phyloP scores from a whole-genome alignment of 208 protist species.

The Leishmania turanica region DNA sequence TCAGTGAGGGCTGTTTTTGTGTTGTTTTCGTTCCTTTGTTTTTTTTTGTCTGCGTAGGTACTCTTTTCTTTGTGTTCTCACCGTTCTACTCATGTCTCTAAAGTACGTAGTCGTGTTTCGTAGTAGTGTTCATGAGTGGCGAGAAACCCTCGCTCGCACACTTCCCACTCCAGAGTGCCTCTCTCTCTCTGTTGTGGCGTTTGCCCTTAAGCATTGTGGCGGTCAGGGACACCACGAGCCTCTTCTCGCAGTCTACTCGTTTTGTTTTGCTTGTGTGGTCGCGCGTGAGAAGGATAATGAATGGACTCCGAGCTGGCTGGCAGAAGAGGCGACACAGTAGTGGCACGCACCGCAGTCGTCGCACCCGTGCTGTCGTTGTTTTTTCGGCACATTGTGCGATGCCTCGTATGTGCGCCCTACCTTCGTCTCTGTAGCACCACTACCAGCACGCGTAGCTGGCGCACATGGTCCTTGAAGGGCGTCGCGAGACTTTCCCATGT shows the following conservation, averaged over 20 bases:
- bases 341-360: neutral
- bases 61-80: neutral
- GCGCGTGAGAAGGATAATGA: neutral
- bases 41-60: slow-evolving; percentile 3
- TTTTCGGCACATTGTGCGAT: neutral
- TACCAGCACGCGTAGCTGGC: neutral
- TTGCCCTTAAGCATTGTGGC: neutral
- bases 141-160: neutral
- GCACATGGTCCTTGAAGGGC: neutral
- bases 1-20: neutral
- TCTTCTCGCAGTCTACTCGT: neutral
- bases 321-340: neutral
- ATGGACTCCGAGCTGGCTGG: neutral
- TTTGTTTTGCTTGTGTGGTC: neutral
- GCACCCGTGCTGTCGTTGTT: neutral
- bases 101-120: neutral
- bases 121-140: neutral
- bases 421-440: neutral
- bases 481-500: neutral
- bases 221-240: neutral
- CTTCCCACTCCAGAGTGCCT: neutral
- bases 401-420: neutral
- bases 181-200: neutral
- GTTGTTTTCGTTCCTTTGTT: slow-evolving; percentile 5
- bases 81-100: neutral